Base-by-base conservation (phyloP, 495 filamentous ascomycete species). In the Articulospora tetracladia region DNA sequence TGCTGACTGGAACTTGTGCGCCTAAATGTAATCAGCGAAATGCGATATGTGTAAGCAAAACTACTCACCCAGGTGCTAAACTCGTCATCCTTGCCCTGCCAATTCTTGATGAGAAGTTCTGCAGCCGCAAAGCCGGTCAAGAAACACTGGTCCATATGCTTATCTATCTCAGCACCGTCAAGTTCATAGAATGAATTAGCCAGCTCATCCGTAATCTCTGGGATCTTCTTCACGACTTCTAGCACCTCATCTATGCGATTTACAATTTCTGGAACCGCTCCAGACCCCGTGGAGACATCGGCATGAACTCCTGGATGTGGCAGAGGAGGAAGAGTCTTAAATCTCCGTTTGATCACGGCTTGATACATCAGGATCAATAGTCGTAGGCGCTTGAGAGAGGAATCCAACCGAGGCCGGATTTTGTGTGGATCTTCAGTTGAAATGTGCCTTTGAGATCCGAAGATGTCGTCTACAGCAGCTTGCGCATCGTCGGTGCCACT, bases 301-400 rank as follows among this genome's bases (percentile, higher is more conserved):
- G 25, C 36, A 19, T 47, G 46, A 3, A 28, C 12, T 22, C 61
- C 66, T 32, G 32, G 13, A 74, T 58, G 26, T 1, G 69, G 60
- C 12, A 65, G 65, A 7, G 49, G 30, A 1, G 68, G 55, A 10
- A 88, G 68, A 4, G 75, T 73, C 70, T 81, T 84, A 36, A 88
- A 68, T 41, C 86, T 73, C 27, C 85, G 72, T 73, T 88, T 88
- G 28, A 79, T 68, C 19, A 84, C 68, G 13, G 86, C 85, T 36
- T 81, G 71, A 64, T 87, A 88, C 53, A 88, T 72, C 30, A 84
- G 61, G 3, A 75, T 78, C 2, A 83, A 76, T 52, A 85, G 75
- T 46, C 83, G 84, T 32, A 88, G 66, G 58, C 77, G 75, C 69
- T 76, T 81, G 20, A 84, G 61, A 22, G 80, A 77, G 4, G 73